Evolutionary conservation across 1,284 basidiomycete species (phyloP).

Genomic region (Ustilago hordei): DNA sequence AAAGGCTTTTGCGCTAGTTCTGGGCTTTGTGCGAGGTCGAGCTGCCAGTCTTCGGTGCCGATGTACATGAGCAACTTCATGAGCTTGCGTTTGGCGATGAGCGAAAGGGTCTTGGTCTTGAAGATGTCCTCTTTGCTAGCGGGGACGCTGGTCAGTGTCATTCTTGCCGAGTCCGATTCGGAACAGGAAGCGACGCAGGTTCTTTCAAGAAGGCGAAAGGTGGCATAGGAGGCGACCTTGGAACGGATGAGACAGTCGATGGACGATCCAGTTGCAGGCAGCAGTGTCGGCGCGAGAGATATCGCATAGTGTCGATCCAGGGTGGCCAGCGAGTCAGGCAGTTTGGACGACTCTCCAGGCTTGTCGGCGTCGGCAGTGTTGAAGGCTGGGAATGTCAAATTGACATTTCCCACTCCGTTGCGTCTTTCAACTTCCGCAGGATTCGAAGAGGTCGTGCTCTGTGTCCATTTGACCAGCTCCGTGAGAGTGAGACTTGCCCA

Average conservation of each 20-base stretch:
- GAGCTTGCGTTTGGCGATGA: constrained; percentile 87
- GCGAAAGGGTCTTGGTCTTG: constrained; percentile 80
- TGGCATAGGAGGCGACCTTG: constrained; percentile 89
- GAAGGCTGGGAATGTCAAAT: constrained; percentile 35
- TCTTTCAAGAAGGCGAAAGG: constrained; percentile 84
- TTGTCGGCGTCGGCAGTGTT: neutral
- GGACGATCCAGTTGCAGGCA: constrained; percentile 82
- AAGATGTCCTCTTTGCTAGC: constrained; percentile 94
- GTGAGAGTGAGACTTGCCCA: constrained; percentile 85
- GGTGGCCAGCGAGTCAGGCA: constrained; percentile 22
- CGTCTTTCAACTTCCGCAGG: neutral
- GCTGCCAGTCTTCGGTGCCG: constrained; percentile 35
- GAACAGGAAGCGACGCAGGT: constrained; percentile 36
- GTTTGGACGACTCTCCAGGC: constrained; percentile 13
- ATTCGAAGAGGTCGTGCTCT: constrained; percentile 40
- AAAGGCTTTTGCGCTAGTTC: constrained; percentile 26
- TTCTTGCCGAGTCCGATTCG: neutral
- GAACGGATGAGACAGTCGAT: constrained; percentile 84
- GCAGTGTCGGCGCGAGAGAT: constrained; percentile 83
- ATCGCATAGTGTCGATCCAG: constrained; percentile 79
- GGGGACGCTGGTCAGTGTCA: constrained; percentile 75
- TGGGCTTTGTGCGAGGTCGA: constrained; percentile 16
- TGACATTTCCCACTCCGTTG: constrained; percentile 2
- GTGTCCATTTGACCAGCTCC: constrained; percentile 79
- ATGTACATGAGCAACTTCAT: constrained; percentile 83